Percentiles rank a stretch among this genome's conserved stretches.
phyloP scores from a whole-genome alignment of 352 stramenopile genomes.

The Salisapilia sapeloensis region DNA sequence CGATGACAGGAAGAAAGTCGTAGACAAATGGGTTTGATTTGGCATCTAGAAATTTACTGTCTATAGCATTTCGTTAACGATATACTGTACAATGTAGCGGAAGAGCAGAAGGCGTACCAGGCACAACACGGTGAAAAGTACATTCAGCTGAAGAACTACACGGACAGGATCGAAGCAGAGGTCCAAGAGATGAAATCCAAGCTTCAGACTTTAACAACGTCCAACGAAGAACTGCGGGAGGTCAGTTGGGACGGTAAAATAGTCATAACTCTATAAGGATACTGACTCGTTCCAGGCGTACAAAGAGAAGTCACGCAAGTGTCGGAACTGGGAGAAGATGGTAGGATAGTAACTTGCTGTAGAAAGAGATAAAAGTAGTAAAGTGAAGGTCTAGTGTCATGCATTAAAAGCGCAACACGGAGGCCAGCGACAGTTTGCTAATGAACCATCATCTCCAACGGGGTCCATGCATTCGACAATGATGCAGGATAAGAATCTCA shows the following conservation, averaged over 20 bases:
- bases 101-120: slow-evolving; percentile 71
- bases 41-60: neutral
- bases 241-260: slow-evolving; percentile 5
- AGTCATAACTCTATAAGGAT: neutral
- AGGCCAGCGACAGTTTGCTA: slow-evolving; percentile 27
- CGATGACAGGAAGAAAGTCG: slow-evolving; percentile 37
- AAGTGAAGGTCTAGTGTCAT: slow-evolving; percentile 29
- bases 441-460: slow-evolving; percentile 12
- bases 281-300: slow-evolving; percentile 27
- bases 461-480: slow-evolving; percentile 12
- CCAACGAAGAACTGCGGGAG: slow-evolving; percentile 69
- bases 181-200: slow-evolving; percentile 68
- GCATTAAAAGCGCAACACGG: slow-evolving; percentile 30
- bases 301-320: slow-evolving; percentile 77
- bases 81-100: slow-evolving; percentile 11
- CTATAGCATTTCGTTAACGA: neutral
- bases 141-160: slow-evolving; percentile 77
- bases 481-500: slow-evolving; percentile 11
- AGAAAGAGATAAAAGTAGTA: slow-evolving; percentile 1
- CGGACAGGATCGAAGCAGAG: slow-evolving; percentile 68
- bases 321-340: slow-evolving; percentile 81
- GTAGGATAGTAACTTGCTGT: slow-evolving; percentile 6
- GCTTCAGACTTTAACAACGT: slow-evolving; percentile 41
- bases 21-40: slow-evolving; percentile 42
- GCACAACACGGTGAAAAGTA: slow-evolving; percentile 73